Percentiles rank a stretch among this genome's conserved stretches.
Evolutionary conservation across 805 yeast genomes (phyloP).

Genomic region (Saturnispora dispora): DNA sequence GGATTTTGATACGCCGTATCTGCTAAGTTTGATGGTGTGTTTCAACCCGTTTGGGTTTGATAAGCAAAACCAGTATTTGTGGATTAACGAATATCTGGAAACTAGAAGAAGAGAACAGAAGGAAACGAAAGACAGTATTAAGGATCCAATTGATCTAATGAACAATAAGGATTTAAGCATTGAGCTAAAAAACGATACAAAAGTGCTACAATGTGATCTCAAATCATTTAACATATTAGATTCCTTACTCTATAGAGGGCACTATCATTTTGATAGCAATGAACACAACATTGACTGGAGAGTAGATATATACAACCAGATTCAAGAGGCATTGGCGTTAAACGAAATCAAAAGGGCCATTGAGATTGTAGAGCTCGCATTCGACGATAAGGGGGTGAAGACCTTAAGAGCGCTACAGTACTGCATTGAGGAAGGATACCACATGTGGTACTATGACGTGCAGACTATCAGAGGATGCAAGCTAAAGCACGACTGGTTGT

Average conservation of each 20-base stretch:
- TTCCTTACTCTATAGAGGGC: not conserved
- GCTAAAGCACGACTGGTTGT: conserved; percentile 7
- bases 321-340: not conserved
- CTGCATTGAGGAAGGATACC: not conserved
- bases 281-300: not conserved
- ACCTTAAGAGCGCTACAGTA: not conserved
- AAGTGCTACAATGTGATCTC: not conserved
- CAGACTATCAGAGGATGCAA: not conserved
- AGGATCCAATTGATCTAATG: not conserved
- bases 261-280: not conserved
- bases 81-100: not conserved
- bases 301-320: not conserved
- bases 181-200: not conserved
- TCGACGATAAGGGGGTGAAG: not conserved
- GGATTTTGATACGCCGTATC: conserved; percentile 1
- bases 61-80: not conserved
- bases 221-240: not conserved
- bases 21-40: not conserved
- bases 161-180: not conserved
- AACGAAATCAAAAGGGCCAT: not conserved
- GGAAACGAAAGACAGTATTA: not conserved
- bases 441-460: not conserved
- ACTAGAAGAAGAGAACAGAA: not conserved
- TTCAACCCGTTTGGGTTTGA: conserved; percentile 1
- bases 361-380: not conserved